Base-by-base conservation (phyloP, 768 basidiomycete species). In the Termitomyces sp. region DNA sequence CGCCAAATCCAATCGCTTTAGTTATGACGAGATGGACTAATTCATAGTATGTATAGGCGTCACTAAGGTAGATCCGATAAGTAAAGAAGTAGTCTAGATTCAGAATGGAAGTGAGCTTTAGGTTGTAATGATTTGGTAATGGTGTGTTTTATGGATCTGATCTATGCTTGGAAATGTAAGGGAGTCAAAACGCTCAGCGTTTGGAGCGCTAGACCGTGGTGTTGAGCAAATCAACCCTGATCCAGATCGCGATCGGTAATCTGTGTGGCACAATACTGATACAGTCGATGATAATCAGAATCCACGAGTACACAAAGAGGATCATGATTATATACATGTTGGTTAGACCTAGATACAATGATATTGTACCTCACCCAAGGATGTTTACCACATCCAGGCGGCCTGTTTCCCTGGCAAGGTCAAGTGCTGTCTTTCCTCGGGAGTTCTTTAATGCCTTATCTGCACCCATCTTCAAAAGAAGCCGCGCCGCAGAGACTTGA, bases 401-500 rank as follows among this genome's bases (percentile, higher is more conserved):
- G 2, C 26, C 11, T 22, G 43, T 43, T 28, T 58, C 49, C 44
- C 14, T 30, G 5, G 54, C 53, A 21, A 58, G 28, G 15, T 58
- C 58, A 21, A 42, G 30, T 4, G 54, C 40, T 11, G 54, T 58
- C 40, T 47, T 58, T 24, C 53, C 53, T 34, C 22, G 19, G 10
- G 50, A 47, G 30, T 58, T 55, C 28, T 47, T 48, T 15, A 55
- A 17, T 17, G 19, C 11, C 17, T 41, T 54, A 37, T 48, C 54
- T 1, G 58, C 50, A 19, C 54, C 53, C 7, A 12, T 37, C 32
- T 52, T 45, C 37, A 55, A 43, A 38, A 55, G 54, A 5, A 45
- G 21, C 22, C 37, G 43, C 10, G 54, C 59, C 5, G 60, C 54
- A 22, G 54, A 51, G 11, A 28, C 41, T n/a, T 60, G 61, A 22